These are phyloP conservation scores for Bruguiera hainesii DNA, from an alignment of 441 rosid genomes.

Conservation along the genomic window DNA sequence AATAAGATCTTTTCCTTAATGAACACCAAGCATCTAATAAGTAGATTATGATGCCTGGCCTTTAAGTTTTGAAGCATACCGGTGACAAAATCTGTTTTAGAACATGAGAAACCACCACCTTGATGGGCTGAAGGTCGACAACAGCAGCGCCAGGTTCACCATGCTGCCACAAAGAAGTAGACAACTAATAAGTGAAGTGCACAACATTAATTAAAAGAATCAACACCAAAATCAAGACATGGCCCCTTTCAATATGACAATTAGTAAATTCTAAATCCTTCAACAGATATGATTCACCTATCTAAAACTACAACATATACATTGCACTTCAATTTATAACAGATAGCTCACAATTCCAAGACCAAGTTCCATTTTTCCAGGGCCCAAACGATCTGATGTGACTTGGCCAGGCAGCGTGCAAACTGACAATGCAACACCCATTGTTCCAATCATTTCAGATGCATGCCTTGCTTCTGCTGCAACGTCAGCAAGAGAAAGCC, in stretches of 20 bases:
- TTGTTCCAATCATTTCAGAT: conserved; percentile 88
- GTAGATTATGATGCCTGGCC: not conserved
- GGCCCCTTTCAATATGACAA: no score
- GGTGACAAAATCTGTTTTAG: conserved; percentile 77
- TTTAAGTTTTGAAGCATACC: conserved; percentile 41
- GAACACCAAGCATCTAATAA: conserved; percentile 4
- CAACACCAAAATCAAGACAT: conserved; percentile 12
- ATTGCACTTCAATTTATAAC: conserved; percentile 2
- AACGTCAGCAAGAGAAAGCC: conserved; percentile 76
- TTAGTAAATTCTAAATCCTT: no score
- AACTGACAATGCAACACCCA: conserved; percentile 95
- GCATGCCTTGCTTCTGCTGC: conserved; percentile 84
- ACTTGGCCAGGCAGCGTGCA: conserved; percentile 94
- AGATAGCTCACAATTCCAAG: conserved; percentile 85
- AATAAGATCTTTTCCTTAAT: not conserved
- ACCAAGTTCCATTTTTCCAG: conserved; percentile 98
- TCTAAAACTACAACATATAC: not conserved
- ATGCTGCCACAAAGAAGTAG: conserved; percentile 52
- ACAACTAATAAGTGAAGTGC: conserved; percentile 1
- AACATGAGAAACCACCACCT: conserved; percentile 84
- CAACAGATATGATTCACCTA: not conserved
- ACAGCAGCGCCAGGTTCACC: conserved; percentile 99
- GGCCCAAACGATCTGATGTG: conserved; percentile 89
- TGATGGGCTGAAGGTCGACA: conserved; percentile 90
- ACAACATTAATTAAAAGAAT: conserved; percentile 15